Conservation (phyloP, 768 basidiomycete genomes). For the Galerina sulciceps region DNA sequence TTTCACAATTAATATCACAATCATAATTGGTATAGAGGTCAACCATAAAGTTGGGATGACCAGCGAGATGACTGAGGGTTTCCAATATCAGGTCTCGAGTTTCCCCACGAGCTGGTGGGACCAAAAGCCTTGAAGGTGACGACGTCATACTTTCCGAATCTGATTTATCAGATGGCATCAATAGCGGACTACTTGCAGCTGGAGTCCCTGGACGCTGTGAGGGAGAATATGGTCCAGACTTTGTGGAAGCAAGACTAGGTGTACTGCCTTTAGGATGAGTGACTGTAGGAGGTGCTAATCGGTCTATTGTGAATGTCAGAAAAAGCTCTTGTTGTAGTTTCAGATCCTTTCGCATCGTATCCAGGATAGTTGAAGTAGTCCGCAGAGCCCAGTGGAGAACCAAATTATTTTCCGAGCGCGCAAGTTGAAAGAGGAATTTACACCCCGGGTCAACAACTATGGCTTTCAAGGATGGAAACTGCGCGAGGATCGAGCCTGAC, state of each 20-base stretch:
- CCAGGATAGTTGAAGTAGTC: conserved; percentile 85
- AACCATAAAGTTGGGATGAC: conserved; percentile 91
- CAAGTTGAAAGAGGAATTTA: conserved; percentile 96
- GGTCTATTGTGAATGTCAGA: conserved; percentile 91
- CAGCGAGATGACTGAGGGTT: conserved; percentile 78
- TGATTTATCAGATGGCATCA: conserved; percentile 41
- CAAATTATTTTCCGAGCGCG: conserved; percentile 83
- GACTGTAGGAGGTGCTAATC: conserved; percentile 67
- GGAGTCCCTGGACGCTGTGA: conserved; percentile 63
- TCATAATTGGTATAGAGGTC: conserved; percentile 97
- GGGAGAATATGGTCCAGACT: conserved; percentile 37
- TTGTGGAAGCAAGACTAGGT: conserved; percentile 24
- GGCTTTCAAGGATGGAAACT: conserved; percentile 76
- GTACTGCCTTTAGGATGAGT: conserved; percentile 29
- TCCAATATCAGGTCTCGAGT: conserved; percentile 91
- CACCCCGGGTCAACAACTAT: conserved; percentile 90
- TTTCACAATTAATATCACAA: conserved; percentile 96
- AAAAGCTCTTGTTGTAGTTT: conserved; percentile 97
- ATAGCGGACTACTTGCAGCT: conserved; percentile 38
- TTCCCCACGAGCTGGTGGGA: conserved; percentile 83
- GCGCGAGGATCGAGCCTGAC: conserved; percentile 73
- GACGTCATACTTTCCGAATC: conserved; percentile 41
- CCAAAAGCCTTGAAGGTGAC: conserved; percentile 59
- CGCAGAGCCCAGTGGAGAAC: conserved; percentile 84
- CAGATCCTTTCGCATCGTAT: conserved; percentile 82